These are phyloP conservation scores for Claviceps digitariae DNA, from an alignment of 2,329 filamentous ascomycete genomes.

Conservation along the genomic window DNA sequence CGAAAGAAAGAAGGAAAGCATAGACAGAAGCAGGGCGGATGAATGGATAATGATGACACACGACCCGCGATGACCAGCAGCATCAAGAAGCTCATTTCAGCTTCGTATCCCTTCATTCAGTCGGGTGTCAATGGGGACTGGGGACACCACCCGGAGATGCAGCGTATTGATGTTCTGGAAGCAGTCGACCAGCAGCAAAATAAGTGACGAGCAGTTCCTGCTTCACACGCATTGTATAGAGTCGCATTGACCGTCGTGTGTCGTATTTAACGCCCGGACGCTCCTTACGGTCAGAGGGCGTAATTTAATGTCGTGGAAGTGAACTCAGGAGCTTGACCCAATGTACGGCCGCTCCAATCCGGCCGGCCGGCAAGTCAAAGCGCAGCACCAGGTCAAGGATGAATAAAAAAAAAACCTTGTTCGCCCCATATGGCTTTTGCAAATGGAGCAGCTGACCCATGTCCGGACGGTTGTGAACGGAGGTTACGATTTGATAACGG, in stretches of 20 bases:
- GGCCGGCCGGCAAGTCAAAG: background rate
- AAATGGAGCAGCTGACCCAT: background rate
- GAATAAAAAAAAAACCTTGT: background rate
- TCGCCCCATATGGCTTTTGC: background rate
- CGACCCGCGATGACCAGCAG: background rate
- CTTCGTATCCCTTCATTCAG: background rate
- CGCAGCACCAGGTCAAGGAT: background rate
- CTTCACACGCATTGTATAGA: no score
- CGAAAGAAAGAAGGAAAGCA: background rate
- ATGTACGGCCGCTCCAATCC: no score
- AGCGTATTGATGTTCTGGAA: background rate
- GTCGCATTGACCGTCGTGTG: no score
- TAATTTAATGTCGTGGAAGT: no score
- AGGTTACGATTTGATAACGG: background rate
- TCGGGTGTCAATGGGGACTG: no score
- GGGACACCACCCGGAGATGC: background rate
- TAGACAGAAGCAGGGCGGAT: background rate
- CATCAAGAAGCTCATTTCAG: background rate
- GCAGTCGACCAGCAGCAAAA: no score
- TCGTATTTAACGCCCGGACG: no score
- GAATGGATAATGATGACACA: background rate
- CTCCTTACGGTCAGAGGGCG: no score
- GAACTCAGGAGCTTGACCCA: no score
- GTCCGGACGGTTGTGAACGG: background rate
- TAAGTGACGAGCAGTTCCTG: no score